These are phyloP conservation scores for Neospermospora avenae DNA, from an alignment of 2,329 filamentous ascomycete genomes.

Conservation along the genomic window DNA sequence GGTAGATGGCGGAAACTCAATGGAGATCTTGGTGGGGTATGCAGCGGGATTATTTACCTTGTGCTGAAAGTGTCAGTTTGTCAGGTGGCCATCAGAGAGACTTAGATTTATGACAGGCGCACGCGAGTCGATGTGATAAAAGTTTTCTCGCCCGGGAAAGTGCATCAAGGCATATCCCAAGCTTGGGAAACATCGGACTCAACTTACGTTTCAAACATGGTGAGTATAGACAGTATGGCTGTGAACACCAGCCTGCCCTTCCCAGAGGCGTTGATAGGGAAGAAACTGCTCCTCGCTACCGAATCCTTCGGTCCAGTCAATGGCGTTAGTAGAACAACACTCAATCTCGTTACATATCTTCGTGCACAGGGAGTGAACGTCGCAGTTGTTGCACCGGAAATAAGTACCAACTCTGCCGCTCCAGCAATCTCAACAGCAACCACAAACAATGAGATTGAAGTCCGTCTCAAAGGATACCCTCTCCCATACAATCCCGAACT, in stretches of 20 bases:
- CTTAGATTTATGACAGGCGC: neutral
- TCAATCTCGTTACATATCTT: constrained; percentile 66
- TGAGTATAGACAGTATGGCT: too few species aligned
- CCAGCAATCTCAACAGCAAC: constrained; percentile 15
- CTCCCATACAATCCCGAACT: constrained; percentile 70
- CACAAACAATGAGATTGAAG: constrained; percentile 42
- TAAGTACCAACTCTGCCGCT: constrained; percentile 41
- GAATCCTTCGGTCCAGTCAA: constrained; percentile 72
- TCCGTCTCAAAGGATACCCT: constrained; percentile 61
- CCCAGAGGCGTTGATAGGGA: constrained; percentile 50
- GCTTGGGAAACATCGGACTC: neutral
- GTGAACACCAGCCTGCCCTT: constrained; percentile 32
- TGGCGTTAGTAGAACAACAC: constrained; percentile 68
- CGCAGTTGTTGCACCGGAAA: constrained; percentile 63
- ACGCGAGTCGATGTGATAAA: neutral
- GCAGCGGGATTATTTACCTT: neutral
- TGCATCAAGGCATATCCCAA: too few species aligned
- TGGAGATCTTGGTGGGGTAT: constrained; percentile 2
- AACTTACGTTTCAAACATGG: neutral
- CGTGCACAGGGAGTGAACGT: constrained; percentile 61
- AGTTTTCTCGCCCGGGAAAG: neutral
- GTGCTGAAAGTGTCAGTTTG: neutral
- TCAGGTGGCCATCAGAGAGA: neutral
- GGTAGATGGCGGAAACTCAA: neutral
- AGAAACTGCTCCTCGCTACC: constrained; percentile 63